A percentile compares a stretch with the other conserved stretches of the same genome.
Evolutionary conservation across 345 rosid genomes (phyloP).

Genomic region (Pelargonium nanum): DNA sequence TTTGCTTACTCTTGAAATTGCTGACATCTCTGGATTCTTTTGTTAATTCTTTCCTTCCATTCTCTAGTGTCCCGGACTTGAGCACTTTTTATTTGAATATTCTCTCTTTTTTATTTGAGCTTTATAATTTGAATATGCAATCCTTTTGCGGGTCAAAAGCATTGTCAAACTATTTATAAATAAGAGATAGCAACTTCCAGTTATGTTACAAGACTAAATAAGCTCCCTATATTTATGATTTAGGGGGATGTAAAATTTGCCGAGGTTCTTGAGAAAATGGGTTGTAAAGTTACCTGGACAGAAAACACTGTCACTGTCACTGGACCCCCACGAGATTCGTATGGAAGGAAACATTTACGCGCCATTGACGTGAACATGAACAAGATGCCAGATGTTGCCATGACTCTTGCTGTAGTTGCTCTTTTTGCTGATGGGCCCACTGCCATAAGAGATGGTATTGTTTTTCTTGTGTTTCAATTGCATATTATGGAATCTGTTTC

Average conservation of each 20-base stretch:
- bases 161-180: no score
- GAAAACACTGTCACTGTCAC: constrained; percentile 86
- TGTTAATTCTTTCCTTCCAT: no score
- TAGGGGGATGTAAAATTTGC: constrained; percentile 94
- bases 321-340: constrained; percentile 73
- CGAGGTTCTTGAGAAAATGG: constrained; percentile 94
- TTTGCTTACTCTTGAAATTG: not conserved
- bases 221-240: not conserved
- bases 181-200: no score
- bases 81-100: no score
- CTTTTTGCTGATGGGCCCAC: constrained; percentile 91
- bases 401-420: constrained; percentile 96
- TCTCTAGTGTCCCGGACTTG: no score
- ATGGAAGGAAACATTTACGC: constrained; percentile 53
- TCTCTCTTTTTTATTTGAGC: no score
- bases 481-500: not conserved
- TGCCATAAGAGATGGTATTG: constrained; percentile 85
- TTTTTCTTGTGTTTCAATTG: not conserved
- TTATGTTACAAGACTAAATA: no score
- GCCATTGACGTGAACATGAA: constrained; percentile 94
- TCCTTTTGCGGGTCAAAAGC: no score
- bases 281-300: constrained; percentile 82
- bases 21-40: not conserved
- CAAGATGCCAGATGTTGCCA: constrained; percentile 99
- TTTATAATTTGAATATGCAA: no score